phyloP scores from a whole-genome alignment of 2,329 filamentous ascomycete genomes.

The Periglandula ipomoeae region DNA sequence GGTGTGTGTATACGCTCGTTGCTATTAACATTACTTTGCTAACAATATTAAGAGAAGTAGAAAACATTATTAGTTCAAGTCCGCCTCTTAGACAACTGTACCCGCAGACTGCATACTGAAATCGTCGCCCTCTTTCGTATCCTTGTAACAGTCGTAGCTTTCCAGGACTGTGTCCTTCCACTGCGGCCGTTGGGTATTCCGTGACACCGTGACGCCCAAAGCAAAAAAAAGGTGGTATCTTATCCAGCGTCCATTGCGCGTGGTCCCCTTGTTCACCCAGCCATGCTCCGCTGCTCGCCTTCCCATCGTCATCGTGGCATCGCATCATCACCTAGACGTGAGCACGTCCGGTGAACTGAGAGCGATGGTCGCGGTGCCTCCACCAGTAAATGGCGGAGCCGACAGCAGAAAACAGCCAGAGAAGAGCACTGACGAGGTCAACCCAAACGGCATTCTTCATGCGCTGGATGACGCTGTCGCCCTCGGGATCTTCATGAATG shows the following conservation, averaged over 20 bases:
- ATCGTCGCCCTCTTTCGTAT: neutral
- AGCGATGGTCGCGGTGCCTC: slow-evolving; percentile 40
- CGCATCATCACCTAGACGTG: slow-evolving; percentile 30
- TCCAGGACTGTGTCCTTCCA: neutral
- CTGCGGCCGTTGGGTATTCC: neutral
- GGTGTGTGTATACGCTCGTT: neutral
- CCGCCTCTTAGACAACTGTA: neutral
- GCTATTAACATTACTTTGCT: neutral
- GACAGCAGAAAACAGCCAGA: slow-evolving; percentile 62
- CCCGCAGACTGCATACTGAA: neutral
- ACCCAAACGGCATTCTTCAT: slow-evolving; percentile 89
- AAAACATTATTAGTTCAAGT: neutral
- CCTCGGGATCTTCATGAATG: slow-evolving; percentile 58
- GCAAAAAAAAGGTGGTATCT: slow-evolving; percentile 1
- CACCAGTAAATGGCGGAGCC: slow-evolving; percentile 51
- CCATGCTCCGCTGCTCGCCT: neutral
- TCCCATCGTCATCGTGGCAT: neutral
- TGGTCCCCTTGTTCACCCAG: neutral
- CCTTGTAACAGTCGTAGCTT: neutral
- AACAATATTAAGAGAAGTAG: neutral
- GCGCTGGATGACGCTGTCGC: slow-evolving; percentile 52
- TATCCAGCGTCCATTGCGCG: neutral
- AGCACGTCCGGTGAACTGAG: slow-evolving; percentile 51
- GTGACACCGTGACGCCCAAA: slow-evolving; percentile 5
- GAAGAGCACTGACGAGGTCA: slow-evolving; percentile 61